These are phyloP conservation scores for Trametes sp. DNA, from an alignment of 1,284 basidiomycete species.

Conservation along the genomic window DNA sequence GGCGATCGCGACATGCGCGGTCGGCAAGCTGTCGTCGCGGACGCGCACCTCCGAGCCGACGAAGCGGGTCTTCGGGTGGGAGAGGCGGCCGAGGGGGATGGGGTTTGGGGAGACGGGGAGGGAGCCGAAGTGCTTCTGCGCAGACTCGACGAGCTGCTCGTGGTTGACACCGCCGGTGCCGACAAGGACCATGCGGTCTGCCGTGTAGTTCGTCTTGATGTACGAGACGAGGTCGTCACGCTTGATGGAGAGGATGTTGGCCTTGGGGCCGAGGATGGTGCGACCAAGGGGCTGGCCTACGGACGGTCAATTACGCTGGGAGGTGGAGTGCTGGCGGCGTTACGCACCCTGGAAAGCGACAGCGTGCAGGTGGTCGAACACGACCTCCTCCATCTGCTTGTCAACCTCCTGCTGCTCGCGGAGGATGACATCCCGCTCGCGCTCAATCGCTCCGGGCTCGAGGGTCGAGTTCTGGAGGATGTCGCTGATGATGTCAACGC, in stretches of 20 bases:
- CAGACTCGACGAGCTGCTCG: constrained; percentile 91
- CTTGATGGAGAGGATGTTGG: constrained; percentile 96
- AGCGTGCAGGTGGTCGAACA: constrained; percentile 97
- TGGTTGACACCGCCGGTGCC: constrained; percentile 97
- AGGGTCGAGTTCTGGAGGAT: constrained; percentile 99
- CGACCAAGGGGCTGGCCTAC: constrained; percentile 92
- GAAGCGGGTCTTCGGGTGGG: constrained; percentile 84
- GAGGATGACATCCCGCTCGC: constrained; percentile 97
- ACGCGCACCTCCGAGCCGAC: constrained; percentile 96
- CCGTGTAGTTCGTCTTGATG: constrained; percentile 98
- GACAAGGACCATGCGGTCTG: constrained; percentile 98
- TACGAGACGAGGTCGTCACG: constrained; percentile 90
- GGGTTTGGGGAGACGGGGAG: constrained; percentile 91
- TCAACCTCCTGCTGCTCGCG: constrained; percentile 99
- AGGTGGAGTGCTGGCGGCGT: constrained; percentile 18
- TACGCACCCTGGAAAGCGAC: constrained; percentile 92
- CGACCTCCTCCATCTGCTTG: constrained; percentile 98
- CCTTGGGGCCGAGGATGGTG: constrained; percentile 97
- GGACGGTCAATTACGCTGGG: constrained; percentile 20
- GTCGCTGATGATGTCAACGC: constrained; percentile 98
- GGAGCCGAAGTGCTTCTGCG: constrained; percentile 91
- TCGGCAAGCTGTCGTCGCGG: constrained; percentile 91
- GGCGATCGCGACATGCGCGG: constrained; percentile 94
- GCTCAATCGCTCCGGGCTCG: constrained; percentile 88
- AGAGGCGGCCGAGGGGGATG: constrained; percentile 84